Base-by-base conservation (phyloP, 73 alveolate genomes). In the Blepharisma stoltei region DNA sequence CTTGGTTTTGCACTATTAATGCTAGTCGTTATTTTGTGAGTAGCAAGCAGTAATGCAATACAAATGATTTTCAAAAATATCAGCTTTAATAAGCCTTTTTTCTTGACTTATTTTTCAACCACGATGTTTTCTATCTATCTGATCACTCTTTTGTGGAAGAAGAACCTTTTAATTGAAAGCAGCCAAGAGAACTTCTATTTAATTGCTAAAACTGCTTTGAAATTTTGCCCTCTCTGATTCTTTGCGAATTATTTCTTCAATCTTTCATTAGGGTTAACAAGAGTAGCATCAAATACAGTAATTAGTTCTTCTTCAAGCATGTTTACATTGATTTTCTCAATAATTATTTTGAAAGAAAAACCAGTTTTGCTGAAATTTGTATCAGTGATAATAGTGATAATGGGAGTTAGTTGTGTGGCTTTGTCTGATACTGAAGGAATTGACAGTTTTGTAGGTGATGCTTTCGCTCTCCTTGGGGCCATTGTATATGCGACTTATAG, bases 201-300 rank as follows among this genome's bases (percentile, higher is more conserved):
- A 43, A 54, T 8, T 14, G 78, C 78, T 32, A 76, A 27, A 8
- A 48, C 79, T 0, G 45, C 82, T 45, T 20, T 85, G 11, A 11
- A 7, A 14, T 85, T 85, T 54, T 70, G 85, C 41, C 23, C 83
- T 54, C 20, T 85, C 6, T 85, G 92, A 89, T 85, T 85, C 49
- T 53, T 25, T 14, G 86, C 92, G 6, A 85, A 85, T 46, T 85
- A 55, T 47, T 85, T 81, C 75, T 85, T 80, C 80, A 85, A 85
- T 47, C 6, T 49, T 21, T 78, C 88, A 6, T 78, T 85, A 7
- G 55, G 27, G 23, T 6, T 55, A 43, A 85, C 92, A 20, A 46
- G 78, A 5, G 78, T 85, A 7, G 32, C 83, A 21, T 54, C 86
- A 6, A 80, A 83, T 6, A 52, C 92, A 8, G 54, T 84, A 37